Evolutionary conservation across 257 asterid genomes (phyloP).

Genomic region (Pogostemon cablin): DNA sequence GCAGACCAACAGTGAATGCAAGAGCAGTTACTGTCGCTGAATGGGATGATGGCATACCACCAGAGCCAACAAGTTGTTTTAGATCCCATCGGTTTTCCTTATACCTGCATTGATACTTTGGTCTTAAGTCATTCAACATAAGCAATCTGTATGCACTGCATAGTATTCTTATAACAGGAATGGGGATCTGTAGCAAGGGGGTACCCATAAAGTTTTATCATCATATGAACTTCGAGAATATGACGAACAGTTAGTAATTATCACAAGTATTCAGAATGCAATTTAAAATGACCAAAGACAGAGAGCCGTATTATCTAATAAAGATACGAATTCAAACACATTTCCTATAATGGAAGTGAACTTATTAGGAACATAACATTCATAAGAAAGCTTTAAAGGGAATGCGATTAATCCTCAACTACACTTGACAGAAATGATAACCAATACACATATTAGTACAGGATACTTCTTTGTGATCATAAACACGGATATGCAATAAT

Average conservation of each 20-base stretch:
- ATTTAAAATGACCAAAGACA: background rate
- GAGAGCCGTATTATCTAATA: background rate
- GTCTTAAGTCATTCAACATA: constrained; percentile 4
- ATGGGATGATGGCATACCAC: constrained; percentile 98
- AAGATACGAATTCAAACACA: background rate
- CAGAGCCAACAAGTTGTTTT: constrained; percentile 77
- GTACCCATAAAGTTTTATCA: background rate
- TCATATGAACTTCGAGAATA: background rate
- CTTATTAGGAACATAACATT: background rate
- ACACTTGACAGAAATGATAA: background rate
- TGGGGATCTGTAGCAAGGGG: background rate
- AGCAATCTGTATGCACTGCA: background rate
- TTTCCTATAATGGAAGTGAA: background rate
- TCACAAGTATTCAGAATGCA: background rate
- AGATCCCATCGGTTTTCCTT: constrained; percentile 75
- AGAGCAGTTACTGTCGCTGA: constrained; percentile 86
- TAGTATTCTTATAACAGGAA: background rate
- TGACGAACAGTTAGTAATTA: background rate
- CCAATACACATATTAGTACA: constrained; percentile 13
- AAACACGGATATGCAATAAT: background rate
- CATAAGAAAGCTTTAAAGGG: background rate
- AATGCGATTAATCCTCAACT: background rate
- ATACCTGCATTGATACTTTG: constrained; percentile 57
- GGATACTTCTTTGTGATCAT: background rate
- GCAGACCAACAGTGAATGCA: constrained; percentile 69